Conservation (phyloP, 2,329 filamentous ascomycete genomes). For the Sporothrix humicola region DNA sequence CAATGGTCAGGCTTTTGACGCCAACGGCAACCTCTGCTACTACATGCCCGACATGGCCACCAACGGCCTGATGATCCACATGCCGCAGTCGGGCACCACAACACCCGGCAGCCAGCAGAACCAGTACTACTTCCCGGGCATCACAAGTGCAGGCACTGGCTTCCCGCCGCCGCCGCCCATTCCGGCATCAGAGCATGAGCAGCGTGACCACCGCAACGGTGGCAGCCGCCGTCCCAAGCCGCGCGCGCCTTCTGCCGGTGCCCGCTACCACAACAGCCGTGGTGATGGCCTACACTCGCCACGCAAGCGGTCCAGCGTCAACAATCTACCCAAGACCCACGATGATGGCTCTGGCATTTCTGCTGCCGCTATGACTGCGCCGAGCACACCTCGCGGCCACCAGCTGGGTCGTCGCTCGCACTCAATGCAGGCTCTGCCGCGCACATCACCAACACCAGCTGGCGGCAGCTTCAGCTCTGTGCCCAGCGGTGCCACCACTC, state of each 20-base stretch:
- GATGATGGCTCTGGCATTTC: slow-evolving; percentile 8
- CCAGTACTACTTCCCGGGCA: slow-evolving; percentile 36
- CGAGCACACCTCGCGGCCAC: slow-evolving; percentile 31
- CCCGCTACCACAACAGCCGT: slow-evolving; percentile 53
- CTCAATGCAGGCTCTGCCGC: slow-evolving; percentile 41
- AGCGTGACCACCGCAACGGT: slow-evolving; percentile 34
- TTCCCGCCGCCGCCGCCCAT: slow-evolving; percentile 14
- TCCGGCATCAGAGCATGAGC: slow-evolving; percentile 29
- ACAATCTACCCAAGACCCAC: slow-evolving; percentile 9
- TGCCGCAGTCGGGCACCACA: slow-evolving; percentile 52
- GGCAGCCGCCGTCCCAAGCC: slow-evolving; percentile 52
- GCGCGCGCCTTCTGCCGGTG: slow-evolving; percentile 60
- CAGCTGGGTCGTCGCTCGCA: slow-evolving; percentile 40
- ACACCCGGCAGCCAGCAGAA: slow-evolving; percentile 36
- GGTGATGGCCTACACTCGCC: slow-evolving; percentile 46
- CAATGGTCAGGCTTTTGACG: slow-evolving; percentile 30
- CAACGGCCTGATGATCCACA: slow-evolving; percentile 59
- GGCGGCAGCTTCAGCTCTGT: neutral
- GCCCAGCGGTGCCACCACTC: slow-evolving; percentile 26
- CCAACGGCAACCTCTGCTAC: slow-evolving; percentile 28
- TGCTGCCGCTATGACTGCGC: slow-evolving; percentile 18
- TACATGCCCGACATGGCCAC: slow-evolving; percentile 42
- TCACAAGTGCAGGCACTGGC: slow-evolving; percentile 12
- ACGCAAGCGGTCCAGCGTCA: slow-evolving; percentile 48
- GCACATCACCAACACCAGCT: slow-evolving; percentile 23